Evolutionary conservation across 257 asterid genomes (phyloP), one percentile per base, ranked within the genome.

Genomic region (Solanum stenotomum): DNA sequence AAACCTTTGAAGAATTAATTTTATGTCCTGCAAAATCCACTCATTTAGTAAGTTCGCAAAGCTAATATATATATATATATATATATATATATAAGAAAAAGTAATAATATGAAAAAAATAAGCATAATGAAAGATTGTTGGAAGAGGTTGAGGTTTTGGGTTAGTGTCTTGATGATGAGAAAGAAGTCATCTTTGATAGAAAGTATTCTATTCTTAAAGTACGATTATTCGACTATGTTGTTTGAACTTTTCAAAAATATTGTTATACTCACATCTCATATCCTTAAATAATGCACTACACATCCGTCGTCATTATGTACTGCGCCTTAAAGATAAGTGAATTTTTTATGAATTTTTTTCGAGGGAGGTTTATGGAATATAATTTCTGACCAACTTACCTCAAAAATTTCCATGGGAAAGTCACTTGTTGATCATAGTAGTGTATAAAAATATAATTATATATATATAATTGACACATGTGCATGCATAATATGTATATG

Each of bases 11-110:
- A 92, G 93, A 87, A 89, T 83, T 88, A 92, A 87, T 86, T 90
- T 92, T 74, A 92, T 92, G 86, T 92, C 94, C 94, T 92, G 90
- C 79, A 78, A 77, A 85, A 63, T 59, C 12, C 67, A 18, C 27
- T 81, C 40, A 44, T 3, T 56, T 56, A 56, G 16, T 81, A 44
- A 78, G 67, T 44, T 27, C 59, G 9, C 5, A 79, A 27, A 44
- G 9, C 1, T 44, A 40, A 78, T 42, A 46, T 13, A 15, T 38
- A 38, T 38, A 38, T 38, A 38, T 37, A 78, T 42, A 46, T 13
- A 15, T 38, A 78, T 42, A 46, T 13, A 15, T 38, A 38, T 8
- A 8, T 29, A 71, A 15, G 27, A 79, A 44, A 78, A 15, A 27
- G 25, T 25, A 25, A 27, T 33, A 79, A 27, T 33, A 79, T 44